Conservation (phyloP, 2,329 filamentous ascomycete species). For the Gnomoniopsis smithogilvyi region DNA sequence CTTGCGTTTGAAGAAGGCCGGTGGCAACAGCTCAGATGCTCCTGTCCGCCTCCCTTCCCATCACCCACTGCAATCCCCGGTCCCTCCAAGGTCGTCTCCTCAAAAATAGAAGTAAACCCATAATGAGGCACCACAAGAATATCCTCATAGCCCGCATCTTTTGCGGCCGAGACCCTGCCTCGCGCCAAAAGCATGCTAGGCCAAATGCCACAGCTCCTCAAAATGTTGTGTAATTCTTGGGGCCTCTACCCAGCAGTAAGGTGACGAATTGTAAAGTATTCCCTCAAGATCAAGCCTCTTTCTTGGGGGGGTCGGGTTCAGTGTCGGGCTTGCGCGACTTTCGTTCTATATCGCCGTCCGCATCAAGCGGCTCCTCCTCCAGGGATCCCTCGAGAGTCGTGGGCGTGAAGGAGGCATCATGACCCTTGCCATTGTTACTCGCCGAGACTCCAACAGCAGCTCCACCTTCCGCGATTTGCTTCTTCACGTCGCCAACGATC, state of each 20-base stretch:
- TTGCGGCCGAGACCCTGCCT: neutral
- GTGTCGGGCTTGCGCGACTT: constrained; percentile 3
- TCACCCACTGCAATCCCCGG: neutral
- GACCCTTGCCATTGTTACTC: constrained; percentile 57
- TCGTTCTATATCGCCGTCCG: constrained; percentile 26
- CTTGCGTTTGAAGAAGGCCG: neutral
- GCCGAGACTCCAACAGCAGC: constrained; percentile 57
- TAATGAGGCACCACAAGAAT: neutral
- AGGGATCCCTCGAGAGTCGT: constrained; percentile 49
- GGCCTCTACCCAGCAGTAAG: constrained; percentile 12
- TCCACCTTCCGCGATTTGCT: constrained; percentile 55
- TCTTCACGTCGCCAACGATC: constrained; percentile 55
- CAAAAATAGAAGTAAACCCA: neutral
- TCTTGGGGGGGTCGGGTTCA: constrained; percentile 2
- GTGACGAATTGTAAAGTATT: constrained; percentile 10
- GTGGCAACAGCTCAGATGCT: neutral
- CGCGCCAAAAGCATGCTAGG: neutral
- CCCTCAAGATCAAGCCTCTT: neutral
- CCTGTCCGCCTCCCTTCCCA: neutral
- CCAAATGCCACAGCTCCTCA: neutral
- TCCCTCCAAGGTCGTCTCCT: neutral
- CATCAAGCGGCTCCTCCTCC: constrained; percentile 45
- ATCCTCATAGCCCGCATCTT: neutral
- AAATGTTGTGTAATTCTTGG: neutral
- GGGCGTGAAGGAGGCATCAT: constrained; percentile 50